These are phyloP conservation scores for Cucurbita ficifolia DNA, from an alignment of 306 rosid species.

Conservation along the genomic window DNA sequence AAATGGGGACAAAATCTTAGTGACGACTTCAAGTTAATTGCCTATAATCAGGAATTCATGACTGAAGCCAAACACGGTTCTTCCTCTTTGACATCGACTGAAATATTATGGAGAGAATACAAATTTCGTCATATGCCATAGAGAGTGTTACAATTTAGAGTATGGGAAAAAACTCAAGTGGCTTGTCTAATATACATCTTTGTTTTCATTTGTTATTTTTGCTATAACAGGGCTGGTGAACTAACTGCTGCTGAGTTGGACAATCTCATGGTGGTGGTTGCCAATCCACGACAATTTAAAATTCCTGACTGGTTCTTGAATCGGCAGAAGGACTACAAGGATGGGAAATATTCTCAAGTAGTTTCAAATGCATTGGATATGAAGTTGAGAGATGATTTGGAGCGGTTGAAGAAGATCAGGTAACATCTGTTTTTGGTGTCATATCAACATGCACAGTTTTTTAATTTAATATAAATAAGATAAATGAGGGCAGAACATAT, in stretches of 20 bases:
- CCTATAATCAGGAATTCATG: neutral
- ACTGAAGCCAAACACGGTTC: neutral
- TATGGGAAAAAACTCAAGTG: neutral
- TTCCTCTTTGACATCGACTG: neutral
- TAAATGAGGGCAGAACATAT: no score
- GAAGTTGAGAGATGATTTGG: constrained; percentile 82
- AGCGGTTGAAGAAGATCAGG: constrained; percentile 91
- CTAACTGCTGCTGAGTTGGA: constrained; percentile 47
- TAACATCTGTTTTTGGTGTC: neutral
- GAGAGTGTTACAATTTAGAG: neutral
- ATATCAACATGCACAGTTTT: neutral
- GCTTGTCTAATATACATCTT: neutral
- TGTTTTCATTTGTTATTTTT: neutral
- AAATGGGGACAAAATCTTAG: neutral
- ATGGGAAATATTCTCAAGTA: constrained; percentile 58
- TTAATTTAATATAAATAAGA: no score
- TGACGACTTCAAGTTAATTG: neutral
- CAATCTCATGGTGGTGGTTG: constrained; percentile 44
- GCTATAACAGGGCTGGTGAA: constrained; percentile 51
- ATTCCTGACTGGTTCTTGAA: constrained; percentile 70
- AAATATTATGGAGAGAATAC: no score
- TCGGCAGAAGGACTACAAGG: constrained; percentile 69
- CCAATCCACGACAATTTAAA: constrained; percentile 57
- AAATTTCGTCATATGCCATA: no score
- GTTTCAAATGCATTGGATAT: constrained; percentile 71